A percentile compares a stretch with the other conserved stretches of the same genome.
Evolutionary conservation across 129 eudicot species (phyloP).

Genomic region (Arctium lappa): DNA sequence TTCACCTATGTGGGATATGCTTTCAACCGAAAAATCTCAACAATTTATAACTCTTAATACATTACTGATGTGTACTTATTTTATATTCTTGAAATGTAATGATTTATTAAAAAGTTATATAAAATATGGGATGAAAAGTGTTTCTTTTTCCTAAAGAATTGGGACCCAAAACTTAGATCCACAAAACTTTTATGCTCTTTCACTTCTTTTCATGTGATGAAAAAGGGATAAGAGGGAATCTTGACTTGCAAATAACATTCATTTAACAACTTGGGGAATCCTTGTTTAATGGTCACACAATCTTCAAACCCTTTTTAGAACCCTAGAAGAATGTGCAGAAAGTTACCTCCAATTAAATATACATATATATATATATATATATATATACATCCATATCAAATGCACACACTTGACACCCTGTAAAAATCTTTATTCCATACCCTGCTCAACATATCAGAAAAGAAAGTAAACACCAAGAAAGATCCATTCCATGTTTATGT

Average conservation of each 20-base stretch:
- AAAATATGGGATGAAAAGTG: constrained; percentile 20
- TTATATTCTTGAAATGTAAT: too few species aligned
- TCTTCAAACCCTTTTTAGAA: constrained; percentile 38
- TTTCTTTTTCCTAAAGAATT: constrained; percentile 33
- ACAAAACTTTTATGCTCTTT: constrained; percentile 33
- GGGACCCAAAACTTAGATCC: constrained; percentile 30
- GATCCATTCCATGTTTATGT: not conserved
- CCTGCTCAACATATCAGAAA: constrained; percentile 6
- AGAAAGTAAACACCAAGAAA: not conserved
- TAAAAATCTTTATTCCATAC: constrained; percentile 16
- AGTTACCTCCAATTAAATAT: constrained; percentile 16
- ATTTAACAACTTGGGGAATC: constrained; percentile 32
- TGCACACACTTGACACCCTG: constrained; percentile 24
- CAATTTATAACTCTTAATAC: too few species aligned
- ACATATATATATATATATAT: not conserved
- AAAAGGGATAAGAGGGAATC: constrained; percentile 47
- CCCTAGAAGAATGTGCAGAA: constrained; percentile 29
- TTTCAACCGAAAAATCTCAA: not conserved
- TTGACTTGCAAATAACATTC: constrained; percentile 41
- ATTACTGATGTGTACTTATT: too few species aligned
- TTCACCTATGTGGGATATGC: not conserved
- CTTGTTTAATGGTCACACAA: constrained; percentile 48
- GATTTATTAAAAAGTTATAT: too few species aligned
- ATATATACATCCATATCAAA: constrained; percentile 17
- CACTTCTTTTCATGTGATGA: constrained; percentile 36